Conservation (phyloP, 495 filamentous ascomycete genomes). For the Parmelia sp. region DNA sequence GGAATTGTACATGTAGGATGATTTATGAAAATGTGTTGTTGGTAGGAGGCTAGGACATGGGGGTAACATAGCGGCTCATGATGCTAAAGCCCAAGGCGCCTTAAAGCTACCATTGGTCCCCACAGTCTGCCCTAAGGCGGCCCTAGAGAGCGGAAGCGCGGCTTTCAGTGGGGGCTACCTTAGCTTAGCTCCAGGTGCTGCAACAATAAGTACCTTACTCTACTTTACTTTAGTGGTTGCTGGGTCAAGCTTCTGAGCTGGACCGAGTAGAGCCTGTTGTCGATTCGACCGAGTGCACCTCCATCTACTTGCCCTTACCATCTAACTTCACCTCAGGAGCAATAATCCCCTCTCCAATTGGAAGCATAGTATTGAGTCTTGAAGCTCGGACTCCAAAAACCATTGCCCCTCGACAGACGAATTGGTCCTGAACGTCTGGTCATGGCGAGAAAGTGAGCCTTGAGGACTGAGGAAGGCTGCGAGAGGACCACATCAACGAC, state of each 20-base stretch:
- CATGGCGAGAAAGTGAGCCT: background rate
- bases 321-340: background rate
- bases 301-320: background rate
- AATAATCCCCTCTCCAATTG: background rate
- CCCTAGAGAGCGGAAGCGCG: background rate
- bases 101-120: too few relatives aligned
- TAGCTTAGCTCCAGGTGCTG: background rate
- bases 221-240: too few relatives aligned
- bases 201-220: too few relatives aligned
- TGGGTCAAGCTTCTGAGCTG: background rate
- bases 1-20: background rate
- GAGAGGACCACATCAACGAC: background rate
- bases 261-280: background rate
- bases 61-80: too few relatives aligned
- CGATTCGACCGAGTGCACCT: background rate
- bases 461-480: background rate
- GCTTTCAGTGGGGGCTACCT: background rate
- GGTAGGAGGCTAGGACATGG: too few relatives aligned
- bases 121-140: background rate
- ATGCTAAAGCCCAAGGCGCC: too few relatives aligned
- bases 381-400: background rate
- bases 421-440: background rate
- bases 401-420: background rate
- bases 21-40: too few relatives aligned
- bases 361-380: too few relatives aligned